These are phyloP conservation scores for Cadophora gregata DNA, from an alignment of 2,329 filamentous ascomycete genomes.

Conservation along the genomic window DNA sequence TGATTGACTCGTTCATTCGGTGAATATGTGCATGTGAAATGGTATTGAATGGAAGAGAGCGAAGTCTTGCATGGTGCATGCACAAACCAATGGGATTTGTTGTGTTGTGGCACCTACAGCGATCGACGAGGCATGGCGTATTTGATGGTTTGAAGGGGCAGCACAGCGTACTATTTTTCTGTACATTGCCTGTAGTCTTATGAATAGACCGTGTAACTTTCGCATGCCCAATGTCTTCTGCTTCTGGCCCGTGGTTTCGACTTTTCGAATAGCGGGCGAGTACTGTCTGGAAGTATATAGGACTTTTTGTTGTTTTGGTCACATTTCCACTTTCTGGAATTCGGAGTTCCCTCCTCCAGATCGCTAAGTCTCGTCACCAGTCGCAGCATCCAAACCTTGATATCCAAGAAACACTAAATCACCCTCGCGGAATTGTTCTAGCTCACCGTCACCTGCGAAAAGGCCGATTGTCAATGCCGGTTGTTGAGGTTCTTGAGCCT, in stretches of 20 bases:
- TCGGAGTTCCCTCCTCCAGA: no score
- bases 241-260: neutral
- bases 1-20: conserved; percentile 21
- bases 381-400: neutral
- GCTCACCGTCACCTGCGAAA: neutral
- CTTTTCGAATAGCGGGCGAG: neutral
- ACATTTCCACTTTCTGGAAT: no score
- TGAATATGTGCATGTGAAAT: conserved; percentile 25
- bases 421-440: no score
- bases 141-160: conserved; percentile 4
- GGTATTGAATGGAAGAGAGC: conserved; percentile 26
- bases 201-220: conserved; percentile 40
- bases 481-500: neutral
- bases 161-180: conserved; percentile 32
- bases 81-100: neutral
- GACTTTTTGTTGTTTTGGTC: neutral
- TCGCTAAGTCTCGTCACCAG: no score
- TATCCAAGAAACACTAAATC: no score
- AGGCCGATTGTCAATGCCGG: neutral
- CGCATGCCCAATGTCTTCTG: neutral
- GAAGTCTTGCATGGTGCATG: conserved; percentile 9
- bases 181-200: conserved; percentile 42
- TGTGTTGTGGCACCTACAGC: conserved; percentile 27
- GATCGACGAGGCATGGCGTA: conserved; percentile 26
- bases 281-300: no score